Base-by-base conservation (phyloP, 208 protist species). In the Angomonas ambiguus region DNA sequence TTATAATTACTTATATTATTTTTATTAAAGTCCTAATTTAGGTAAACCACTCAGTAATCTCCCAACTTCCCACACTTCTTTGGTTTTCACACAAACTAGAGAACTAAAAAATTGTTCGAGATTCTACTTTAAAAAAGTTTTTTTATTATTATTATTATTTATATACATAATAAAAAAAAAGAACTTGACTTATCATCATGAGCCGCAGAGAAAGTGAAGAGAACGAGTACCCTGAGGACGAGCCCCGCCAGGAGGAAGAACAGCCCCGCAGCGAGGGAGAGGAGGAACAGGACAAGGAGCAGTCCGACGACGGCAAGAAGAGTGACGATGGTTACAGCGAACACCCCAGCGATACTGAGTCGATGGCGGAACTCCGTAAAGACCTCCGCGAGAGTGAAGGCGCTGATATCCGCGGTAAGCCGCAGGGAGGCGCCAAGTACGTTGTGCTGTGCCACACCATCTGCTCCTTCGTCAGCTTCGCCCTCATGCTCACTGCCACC, bases 381-480 rank as follows among this genome's bases (percentile, higher is more conserved):
- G 38, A 45, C 11, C 8, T 24, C 51, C 45, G 25, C 65, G 33
- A 32, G 22, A 20, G 33, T 20, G 5, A 64, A 30, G 75, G 72
- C 27, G 72, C 74, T 6, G 79, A 85, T 51, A 66, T 85, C 24
- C 79, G 75, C 24, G 57, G 65, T 13, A 27, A 56, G 6, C 75
- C 68, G 22, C 35, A 24, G 58, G 75, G 74, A 60, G 62, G 56
- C 31, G 76, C 73, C 51, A 59, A 49, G 32, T 31, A 31, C 2
- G 64, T 82, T 4, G 65, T 79, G 55, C 22, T 77, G 33, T 62
- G 73, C 30, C 73, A 71, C 67, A 71, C 45, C 62, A 20, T 77
- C 57, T 72, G 57, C 67, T 24, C 76, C 41, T 74, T 79, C 60
- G 56, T 76, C 67, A 74, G 69, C 61, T 82, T 82, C 60, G 70